phyloP scores from a whole-genome alignment of 257 asterid species.

The Forsythia viridissima region DNA sequence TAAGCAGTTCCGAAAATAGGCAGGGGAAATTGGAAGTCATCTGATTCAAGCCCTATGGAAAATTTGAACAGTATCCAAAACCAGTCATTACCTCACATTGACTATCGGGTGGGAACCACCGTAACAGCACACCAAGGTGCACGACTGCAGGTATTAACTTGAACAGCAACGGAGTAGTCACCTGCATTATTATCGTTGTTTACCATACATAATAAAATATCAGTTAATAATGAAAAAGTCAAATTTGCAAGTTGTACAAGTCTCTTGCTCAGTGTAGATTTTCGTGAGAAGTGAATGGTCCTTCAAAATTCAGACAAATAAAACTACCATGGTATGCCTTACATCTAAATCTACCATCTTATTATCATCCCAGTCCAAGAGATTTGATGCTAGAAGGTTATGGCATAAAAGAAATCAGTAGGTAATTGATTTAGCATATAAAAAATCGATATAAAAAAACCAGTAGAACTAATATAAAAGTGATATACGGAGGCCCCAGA shows the following conservation, averaged over 20 bases:
- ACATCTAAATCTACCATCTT: not conserved
- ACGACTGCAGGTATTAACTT: conserved; percentile 92
- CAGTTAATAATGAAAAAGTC: no score
- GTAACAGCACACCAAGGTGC: conserved; percentile 86
- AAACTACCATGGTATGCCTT: no score
- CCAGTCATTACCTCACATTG: conserved; percentile 63
- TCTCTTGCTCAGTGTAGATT: not conserved
- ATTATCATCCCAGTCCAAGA: no score
- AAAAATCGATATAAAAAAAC: not conserved
- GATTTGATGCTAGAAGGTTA: no score
- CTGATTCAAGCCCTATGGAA: not conserved
- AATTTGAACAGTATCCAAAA: not conserved
- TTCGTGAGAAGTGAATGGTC: not conserved
- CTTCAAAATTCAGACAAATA: not conserved
- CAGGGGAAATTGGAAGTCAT: conserved; percentile 8
- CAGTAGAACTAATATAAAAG: not conserved
- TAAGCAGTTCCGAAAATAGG: conserved; percentile 11
- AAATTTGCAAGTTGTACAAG: not conserved
- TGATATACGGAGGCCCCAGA: not conserved
- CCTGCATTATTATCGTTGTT: conserved; percentile 38
- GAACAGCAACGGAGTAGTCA: conserved; percentile 94
- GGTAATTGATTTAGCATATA: no score
- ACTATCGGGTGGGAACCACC: conserved; percentile 89
- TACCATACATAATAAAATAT: not conserved
- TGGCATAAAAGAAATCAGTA: no score